Conservation (phyloP, 2,329 filamentous ascomycete genomes). For the Colletotrichum phormii region DNA sequence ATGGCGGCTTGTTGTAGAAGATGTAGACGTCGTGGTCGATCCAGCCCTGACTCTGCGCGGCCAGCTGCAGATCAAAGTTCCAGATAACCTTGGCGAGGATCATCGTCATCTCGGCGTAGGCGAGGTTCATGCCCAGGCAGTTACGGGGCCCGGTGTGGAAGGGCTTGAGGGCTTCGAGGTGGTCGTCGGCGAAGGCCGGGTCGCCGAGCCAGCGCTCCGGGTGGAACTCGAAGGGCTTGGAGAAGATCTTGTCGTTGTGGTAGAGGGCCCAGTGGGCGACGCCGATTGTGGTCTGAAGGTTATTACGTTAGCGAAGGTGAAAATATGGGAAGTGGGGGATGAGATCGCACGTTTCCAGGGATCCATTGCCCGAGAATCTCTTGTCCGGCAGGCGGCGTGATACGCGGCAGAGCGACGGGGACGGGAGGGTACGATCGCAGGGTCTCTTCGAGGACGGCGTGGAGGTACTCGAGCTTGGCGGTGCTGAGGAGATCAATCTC, state of each 20-base stretch:
- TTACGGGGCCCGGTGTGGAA: conserved; percentile 28
- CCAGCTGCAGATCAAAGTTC: conserved; percentile 28
- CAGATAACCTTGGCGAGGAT: conserved; percentile 24
- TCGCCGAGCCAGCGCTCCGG: conserved; percentile 56
- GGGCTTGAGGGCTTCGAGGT: conserved; percentile 25
- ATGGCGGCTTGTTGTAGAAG: conserved; percentile 24
- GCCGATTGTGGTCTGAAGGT: conserved; percentile 52
- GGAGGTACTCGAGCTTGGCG: conserved; percentile 50
- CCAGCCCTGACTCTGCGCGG: conserved; percentile 14
- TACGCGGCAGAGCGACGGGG: conserved; percentile 41
- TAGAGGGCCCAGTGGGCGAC: conserved; percentile 59
- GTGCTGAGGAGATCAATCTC: conserved; percentile 50
- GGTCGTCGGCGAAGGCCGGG: conserved; percentile 23
- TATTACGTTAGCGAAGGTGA: not conserved
- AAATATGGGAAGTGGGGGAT: not conserved
- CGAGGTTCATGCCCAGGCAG: conserved; percentile 34
- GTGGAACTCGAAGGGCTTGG: conserved; percentile 55
- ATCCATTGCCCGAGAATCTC: conserved; percentile 46
- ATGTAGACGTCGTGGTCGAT: conserved; percentile 8
- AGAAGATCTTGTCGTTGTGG: conserved; percentile 56
- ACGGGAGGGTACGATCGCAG: conserved; percentile 54
- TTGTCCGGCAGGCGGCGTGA: conserved; percentile 46
- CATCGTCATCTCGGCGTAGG: conserved; percentile 32
- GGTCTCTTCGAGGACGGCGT: conserved; percentile 55
- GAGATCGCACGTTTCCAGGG: conserved; percentile 45